phyloP scores from a whole-genome alignment of 2,329 filamentous ascomycete species.

The Ceratocystis albifundus region DNA sequence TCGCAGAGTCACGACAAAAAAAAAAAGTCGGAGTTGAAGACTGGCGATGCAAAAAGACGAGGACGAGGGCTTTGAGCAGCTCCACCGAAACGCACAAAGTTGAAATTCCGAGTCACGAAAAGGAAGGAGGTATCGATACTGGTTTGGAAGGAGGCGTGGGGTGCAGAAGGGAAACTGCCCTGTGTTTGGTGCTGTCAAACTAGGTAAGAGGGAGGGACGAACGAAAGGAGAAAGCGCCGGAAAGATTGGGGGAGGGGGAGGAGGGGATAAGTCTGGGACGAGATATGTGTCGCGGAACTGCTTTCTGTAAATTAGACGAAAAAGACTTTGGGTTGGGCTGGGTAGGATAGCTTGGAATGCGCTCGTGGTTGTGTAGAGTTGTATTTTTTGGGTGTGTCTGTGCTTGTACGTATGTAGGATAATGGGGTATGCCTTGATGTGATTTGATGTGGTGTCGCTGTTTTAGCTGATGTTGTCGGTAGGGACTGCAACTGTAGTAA shows the following conservation, averaged over 20 bases:
- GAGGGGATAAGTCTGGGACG: too few species aligned
- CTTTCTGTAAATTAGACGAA: background rate
- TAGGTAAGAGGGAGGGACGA: background rate
- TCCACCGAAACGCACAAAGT: constrained; percentile 7
- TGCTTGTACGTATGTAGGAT: background rate
- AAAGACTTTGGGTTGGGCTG: background rate
- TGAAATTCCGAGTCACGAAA: background rate
- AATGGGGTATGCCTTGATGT: background rate
- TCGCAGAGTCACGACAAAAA: background rate
- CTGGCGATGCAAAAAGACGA: background rate
- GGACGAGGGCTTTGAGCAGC: background rate
- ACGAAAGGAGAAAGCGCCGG: background rate
- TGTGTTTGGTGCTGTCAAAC: background rate
- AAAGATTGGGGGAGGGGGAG: background rate
- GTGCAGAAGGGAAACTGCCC: background rate
- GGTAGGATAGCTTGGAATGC: background rate
- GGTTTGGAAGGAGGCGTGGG: background rate
- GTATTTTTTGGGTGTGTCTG: background rate
- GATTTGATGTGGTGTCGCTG: background rate
- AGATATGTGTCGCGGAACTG: background rate
- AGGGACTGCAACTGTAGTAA: background rate
- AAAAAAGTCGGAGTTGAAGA: background rate
- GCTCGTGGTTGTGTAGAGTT: background rate
- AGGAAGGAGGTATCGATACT: background rate
- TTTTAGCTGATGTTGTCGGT: background rate